Evolutionary conservation across 2,329 filamentous ascomycete species (phyloP).

Genomic region (Pseudocercospora musae): DNA sequence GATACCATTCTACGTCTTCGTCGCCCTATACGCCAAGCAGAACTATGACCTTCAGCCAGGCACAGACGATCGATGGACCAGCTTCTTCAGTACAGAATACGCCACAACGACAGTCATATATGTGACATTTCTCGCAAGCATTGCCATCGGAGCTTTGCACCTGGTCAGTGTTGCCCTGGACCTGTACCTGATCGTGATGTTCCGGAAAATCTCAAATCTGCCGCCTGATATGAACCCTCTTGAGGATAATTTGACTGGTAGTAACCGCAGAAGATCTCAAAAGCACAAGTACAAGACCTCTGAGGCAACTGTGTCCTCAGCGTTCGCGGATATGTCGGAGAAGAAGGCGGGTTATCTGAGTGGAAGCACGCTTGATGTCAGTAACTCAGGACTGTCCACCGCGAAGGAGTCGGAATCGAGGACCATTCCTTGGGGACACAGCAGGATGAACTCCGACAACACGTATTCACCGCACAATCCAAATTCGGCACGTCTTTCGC

Average conservation of each 20-base stretch:
- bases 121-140: constrained; percentile 65
- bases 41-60: constrained; percentile 50
- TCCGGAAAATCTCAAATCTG: constrained; percentile 75
- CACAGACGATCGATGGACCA: constrained; percentile 60
- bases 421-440: constrained; percentile 76
- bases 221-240: constrained; percentile 95
- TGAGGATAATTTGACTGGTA: constrained; percentile 77
- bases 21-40: constrained; percentile 52
- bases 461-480: constrained; percentile 54
- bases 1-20: constrained; percentile 62
- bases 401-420: constrained; percentile 42
- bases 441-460: constrained; percentile 61
- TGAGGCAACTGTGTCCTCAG: constrained; percentile 41
- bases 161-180: constrained; percentile 67
- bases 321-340: constrained; percentile 41
- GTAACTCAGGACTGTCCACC: constrained; percentile 38
- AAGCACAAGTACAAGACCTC: constrained; percentile 73
- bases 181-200: constrained; percentile 71
- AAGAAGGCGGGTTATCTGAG: constrained; percentile 57
- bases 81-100: constrained; percentile 58
- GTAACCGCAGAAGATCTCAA: constrained; percentile 43
- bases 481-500: constrained; percentile 53
- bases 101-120: constrained; percentile 58
- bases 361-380: constrained; percentile 43
- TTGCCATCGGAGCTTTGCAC: constrained; percentile 65